Conservation (phyloP, 306 rosid species). For the Rosa rugosa region DNA sequence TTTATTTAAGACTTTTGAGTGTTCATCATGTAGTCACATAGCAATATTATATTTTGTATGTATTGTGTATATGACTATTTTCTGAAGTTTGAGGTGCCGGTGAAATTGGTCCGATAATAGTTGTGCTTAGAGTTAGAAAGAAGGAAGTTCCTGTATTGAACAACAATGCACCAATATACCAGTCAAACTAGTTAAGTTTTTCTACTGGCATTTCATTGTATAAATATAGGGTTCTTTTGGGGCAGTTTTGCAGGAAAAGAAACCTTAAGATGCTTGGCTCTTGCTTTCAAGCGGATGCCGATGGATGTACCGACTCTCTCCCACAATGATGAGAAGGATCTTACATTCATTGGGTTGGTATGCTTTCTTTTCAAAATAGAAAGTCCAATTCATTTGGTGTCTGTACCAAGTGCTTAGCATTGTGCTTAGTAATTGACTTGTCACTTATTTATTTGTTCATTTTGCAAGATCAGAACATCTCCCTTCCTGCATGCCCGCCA, state of each 20-base stretch:
- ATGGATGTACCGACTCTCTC: constrained; percentile 54
- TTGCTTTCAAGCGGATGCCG: constrained; percentile 91
- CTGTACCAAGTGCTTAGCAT: constrained; percentile 18
- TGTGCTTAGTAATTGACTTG: background rate
- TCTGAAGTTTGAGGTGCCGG: background rate
- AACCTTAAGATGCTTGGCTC: constrained; percentile 92
- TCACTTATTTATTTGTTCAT: background rate
- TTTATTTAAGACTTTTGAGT: background rate
- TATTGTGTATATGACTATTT: background rate
- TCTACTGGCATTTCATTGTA: constrained; percentile 12
- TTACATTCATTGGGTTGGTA: constrained; percentile 99
- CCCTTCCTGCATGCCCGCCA: background rate
- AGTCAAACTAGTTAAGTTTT: background rate
- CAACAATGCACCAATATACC: background rate
- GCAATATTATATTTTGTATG: background rate
- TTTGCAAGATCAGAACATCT: background rate
- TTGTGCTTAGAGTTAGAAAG: background rate
- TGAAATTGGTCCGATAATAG: background rate
- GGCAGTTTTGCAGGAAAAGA: constrained; percentile 94
- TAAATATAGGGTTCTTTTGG: constrained; percentile 29
- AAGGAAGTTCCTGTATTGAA: background rate
- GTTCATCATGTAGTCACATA: background rate
- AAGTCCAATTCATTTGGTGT: constrained; percentile 26
- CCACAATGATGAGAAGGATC: constrained; percentile 79
- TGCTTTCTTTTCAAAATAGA: constrained; percentile 62